A percentile compares a stretch with the other conserved stretches of the same genome.
Evolutionary conservation across 1,139 yeast genomes (phyloP).

Genomic region (Taiozyma sp.): DNA sequence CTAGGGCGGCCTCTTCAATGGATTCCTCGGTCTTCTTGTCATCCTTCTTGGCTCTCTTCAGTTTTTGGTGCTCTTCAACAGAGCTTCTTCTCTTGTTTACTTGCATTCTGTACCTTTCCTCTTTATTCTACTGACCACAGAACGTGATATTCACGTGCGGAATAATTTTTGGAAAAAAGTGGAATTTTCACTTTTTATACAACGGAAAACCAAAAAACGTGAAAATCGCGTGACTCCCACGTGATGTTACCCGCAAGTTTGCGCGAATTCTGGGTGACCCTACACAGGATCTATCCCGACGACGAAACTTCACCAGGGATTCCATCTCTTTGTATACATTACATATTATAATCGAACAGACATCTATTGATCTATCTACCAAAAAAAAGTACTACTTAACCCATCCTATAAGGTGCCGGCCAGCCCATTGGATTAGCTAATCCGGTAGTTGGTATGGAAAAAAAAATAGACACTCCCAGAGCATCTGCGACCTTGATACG

Average conservation of each 20-base stretch:
- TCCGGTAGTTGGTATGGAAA: too few relatives aligned
- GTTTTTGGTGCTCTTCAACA: conserved; percentile 3
- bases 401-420: too few relatives aligned
- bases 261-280: too few relatives aligned
- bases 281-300: too few relatives aligned
- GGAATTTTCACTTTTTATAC: conserved; percentile 4
- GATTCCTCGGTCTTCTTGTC: conserved; percentile 10
- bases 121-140: conserved; percentile 6
- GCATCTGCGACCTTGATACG: not conserved
- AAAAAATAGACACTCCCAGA: too few relatives aligned
- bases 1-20: conserved; percentile 9
- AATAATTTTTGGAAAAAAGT: not conserved
- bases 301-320: too few relatives aligned
- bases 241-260: not conserved
- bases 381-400: too few relatives aligned
- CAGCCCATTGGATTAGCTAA: too few relatives aligned
- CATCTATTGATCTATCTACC: too few relatives aligned
- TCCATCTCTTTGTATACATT: too few relatives aligned
- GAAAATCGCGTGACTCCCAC: conserved; percentile 4
- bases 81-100: conserved; percentile 13
- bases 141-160: conserved; percentile 25
- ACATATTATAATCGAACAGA: too few relatives aligned
- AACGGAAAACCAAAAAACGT: not conserved
- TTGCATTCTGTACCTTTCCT: conserved; percentile 11
- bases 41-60: conserved; percentile 8